Base-by-base conservation (phyloP, 2,329 filamentous ascomycete genomes). In the Sclerotinia glacialis region DNA sequence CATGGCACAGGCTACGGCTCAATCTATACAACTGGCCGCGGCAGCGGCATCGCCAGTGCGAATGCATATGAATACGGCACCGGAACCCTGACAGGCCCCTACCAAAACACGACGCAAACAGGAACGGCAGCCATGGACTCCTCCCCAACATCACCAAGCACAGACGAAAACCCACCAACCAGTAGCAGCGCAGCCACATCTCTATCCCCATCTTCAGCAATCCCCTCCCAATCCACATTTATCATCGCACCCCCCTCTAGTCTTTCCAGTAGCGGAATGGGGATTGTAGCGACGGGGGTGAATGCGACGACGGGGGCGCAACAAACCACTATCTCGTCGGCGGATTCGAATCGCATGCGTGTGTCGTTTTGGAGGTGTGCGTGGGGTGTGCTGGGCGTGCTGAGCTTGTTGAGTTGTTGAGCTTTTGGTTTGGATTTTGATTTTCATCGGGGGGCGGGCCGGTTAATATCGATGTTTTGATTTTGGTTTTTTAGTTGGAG, bases 271-370 rank as follows among this genome's bases (percentile, higher is more conserved):
- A 44, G 18, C 8, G 23, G 55, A 12, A 11, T 21, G n/a, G 12
- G 6, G 1, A 40, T 12, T 28, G 40, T 11, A 14, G 40, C 55
- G 8, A 58, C 55, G 23, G 53, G 53, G 1, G 40, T 55, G 2
- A 55, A 55, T 16, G 26, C 37, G 2, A 58, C 40, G 40, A 58
- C 55, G 1, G 55, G 55, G 9, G 55, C 55, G 40, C 37, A 44
- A 23, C 55, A 58, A 44, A 58, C 55, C 14, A 58, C 23, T 3
- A 21, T 58, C 21, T 44, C 55, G 37, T 44, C 55, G 37, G 55
- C 12, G 9, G 55, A 44, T 31, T 28, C 55, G 9, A 9, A 28
- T 7, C 18, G 12, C 2, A 5, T 28, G 23, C 40, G 23, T 6
- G 28, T 58, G 28, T 44, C 40, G 12, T 44, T 7, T 56, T 56